Evolutionary conservation across 192 early-diverging fungal genomes (phyloP), one percentile per base, ranked within the genome.

Genomic region (Backusella psychrophila): DNA sequence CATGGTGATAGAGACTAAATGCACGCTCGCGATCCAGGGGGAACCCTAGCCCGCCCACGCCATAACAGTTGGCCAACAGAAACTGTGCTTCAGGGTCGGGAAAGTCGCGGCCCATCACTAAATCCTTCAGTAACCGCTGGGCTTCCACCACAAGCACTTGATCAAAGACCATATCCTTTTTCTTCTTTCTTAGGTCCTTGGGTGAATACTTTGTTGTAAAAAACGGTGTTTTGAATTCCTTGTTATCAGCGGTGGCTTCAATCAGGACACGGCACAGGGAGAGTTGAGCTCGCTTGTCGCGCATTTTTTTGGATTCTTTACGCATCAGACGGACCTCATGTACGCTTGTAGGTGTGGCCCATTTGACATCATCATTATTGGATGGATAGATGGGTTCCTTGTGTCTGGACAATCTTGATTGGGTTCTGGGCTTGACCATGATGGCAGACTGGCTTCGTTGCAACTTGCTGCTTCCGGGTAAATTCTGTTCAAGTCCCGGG

Each of bases 41-140:
- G 9, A 97, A 86, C 2, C 94, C 93, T n/a, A 96, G 82, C 6
- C 88, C 87, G 41, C 96, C 96, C 76, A 94, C 93, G 65, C 95
- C 95, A 77, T 97, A 94, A 74, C 91, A 92, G 33, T 95, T 94
- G 38, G 96, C 98, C 17, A 99, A 83, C 80, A 94, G 93, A 84
- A 97, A 98, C 81, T 95, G 91, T 12, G 98, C 95, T 29, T 98
- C 97, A 6, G 95, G 87, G 26, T 93, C 91, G 4, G 70, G 41
- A 6, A 33, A 35, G 7, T 71, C n/a, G 6, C 91, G 91, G 39
- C 94, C 86, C 8, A 85, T 90, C 0, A 93, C 90, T 31, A 98
- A 83, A 71, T 91, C 91, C 75, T 97, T 97, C 35, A 97, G 82
- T 81, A 91, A 87, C 73, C 95, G 96, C 33, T 96, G 85, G 0